These are phyloP conservation scores for Fusarium algeriense DNA, from an alignment of 2,329 filamentous ascomycete genomes.

Conservation along the genomic window DNA sequence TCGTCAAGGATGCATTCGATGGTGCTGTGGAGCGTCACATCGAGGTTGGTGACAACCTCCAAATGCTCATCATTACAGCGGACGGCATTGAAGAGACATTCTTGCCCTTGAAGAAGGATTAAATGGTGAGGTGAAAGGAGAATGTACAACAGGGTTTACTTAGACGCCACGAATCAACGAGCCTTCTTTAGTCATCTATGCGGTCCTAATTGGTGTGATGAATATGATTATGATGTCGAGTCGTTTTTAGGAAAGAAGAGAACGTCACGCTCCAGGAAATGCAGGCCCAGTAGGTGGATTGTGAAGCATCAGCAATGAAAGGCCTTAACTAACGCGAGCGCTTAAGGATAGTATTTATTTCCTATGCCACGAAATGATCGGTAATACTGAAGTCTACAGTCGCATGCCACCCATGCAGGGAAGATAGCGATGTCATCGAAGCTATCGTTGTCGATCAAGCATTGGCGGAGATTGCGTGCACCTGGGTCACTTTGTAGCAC, in stretches of 20 bases:
- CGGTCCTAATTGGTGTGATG: background rate
- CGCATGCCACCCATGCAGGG: background rate
- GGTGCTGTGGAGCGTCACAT: constrained; percentile 99
- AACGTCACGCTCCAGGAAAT: background rate
- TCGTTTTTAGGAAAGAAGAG: background rate
- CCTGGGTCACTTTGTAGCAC: too few species aligned
- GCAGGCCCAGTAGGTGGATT: background rate
- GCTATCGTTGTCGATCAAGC: background rate
- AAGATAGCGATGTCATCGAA: background rate
- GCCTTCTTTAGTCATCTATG: constrained; percentile 18
- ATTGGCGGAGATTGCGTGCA: background rate
- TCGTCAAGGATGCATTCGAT: constrained; percentile 98
- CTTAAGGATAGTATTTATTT: background rate
- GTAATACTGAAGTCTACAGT: background rate
- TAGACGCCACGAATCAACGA: constrained; percentile 43
- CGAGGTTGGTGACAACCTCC: constrained; percentile 95
- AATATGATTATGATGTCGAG: constrained; percentile 10
- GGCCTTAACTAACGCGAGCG: background rate
- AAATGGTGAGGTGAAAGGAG: constrained; percentile 50
- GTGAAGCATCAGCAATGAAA: background rate
- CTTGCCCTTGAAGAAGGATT: constrained; percentile 90
- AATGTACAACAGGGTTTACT: constrained; percentile 51
- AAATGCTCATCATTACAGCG: constrained; percentile 93
- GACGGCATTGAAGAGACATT: constrained; percentile 90
- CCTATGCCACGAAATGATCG: background rate